Evolutionary conservation across 371 early-diverging fungal species (phyloP).

Genomic region (Actinomortierella wolfii): DNA sequence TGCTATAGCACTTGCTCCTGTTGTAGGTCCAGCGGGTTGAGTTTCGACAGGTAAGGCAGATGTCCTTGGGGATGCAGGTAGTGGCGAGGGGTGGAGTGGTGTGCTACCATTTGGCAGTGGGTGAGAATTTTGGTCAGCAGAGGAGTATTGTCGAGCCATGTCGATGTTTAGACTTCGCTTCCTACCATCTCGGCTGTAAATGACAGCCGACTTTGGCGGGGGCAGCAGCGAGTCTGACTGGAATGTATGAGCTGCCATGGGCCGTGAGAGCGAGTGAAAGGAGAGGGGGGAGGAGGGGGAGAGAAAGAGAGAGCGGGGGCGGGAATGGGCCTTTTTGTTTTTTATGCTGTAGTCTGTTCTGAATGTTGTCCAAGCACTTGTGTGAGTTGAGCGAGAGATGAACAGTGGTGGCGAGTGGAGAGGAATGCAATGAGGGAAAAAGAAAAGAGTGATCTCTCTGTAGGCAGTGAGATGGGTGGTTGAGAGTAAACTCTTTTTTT

Average conservation of each 20-base stretch:
- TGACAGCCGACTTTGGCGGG: conserved; percentile 50
- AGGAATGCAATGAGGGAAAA: not conserved
- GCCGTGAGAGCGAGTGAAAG: not conserved
- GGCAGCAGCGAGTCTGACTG: conserved; percentile 43
- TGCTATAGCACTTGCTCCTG: conserved; percentile 3
- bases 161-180: conserved; percentile 51
- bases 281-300: not conserved
- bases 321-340: conserved; percentile 5
- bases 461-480: not conserved
- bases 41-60: not conserved
- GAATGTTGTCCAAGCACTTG: not conserved
- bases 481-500: not conserved
- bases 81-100: conserved; percentile 7
- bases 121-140: too few relatives aligned
- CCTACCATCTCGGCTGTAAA: conserved; percentile 51
- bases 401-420: not conserved
- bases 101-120: conserved; percentile 4
- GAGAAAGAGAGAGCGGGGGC: not conserved
- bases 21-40: conserved; percentile 3
- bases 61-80: conserved; percentile 10
- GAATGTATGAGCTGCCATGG: conserved; percentile 47
- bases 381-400: not conserved
- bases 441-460: conserved; percentile 1
- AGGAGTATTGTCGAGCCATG: conserved; percentile 16
- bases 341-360: too few relatives aligned